These are phyloP conservation scores for Tylopilus intermedius DNA, from an alignment of 768 basidiomycete genomes.

Conservation along the genomic window DNA sequence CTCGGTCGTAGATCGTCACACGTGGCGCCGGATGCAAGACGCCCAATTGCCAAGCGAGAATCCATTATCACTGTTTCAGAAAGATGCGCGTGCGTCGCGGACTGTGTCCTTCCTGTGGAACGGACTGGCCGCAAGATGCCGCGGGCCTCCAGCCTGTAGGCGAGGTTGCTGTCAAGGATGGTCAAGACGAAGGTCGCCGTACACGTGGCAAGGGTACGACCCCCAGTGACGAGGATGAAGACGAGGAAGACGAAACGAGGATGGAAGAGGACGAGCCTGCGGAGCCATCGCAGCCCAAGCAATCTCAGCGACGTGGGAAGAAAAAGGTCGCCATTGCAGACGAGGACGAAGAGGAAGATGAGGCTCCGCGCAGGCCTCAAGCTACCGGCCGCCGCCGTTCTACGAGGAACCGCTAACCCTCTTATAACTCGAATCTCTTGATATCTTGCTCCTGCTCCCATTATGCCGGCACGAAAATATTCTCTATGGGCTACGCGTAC, in stretches of 20 bases:
- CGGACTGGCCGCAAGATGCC: conserved; percentile 55
- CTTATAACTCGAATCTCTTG: neutral
- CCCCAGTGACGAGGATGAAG: conserved; percentile 36
- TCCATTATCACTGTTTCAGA: conserved; percentile 64
- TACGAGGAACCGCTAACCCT: conserved; percentile 13
- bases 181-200: conserved; percentile 46
- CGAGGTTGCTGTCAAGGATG: conserved; percentile 61
- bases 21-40: conserved; percentile 60
- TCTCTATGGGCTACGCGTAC: conserved; percentile 12
- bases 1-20: conserved; percentile 53
- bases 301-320: conserved; percentile 25
- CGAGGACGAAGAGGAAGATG: conserved; percentile 38
- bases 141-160: conserved; percentile 55
- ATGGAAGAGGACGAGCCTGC: conserved; percentile 28
- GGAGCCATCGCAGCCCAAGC: conserved; percentile 30
- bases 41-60: conserved; percentile 54
- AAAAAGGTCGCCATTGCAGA: conserved; percentile 37
- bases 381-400: conserved; percentile 18
- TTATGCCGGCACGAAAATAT: neutral
- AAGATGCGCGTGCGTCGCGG: conserved; percentile 41
- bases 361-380: conserved; percentile 19
- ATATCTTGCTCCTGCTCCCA: neutral
- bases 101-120: conserved; percentile 53
- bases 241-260: conserved; percentile 38
- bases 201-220: conserved; percentile 31